Base-by-base conservation (phyloP, 257 asterid species). In the Ophiorrhiza pumila region DNA sequence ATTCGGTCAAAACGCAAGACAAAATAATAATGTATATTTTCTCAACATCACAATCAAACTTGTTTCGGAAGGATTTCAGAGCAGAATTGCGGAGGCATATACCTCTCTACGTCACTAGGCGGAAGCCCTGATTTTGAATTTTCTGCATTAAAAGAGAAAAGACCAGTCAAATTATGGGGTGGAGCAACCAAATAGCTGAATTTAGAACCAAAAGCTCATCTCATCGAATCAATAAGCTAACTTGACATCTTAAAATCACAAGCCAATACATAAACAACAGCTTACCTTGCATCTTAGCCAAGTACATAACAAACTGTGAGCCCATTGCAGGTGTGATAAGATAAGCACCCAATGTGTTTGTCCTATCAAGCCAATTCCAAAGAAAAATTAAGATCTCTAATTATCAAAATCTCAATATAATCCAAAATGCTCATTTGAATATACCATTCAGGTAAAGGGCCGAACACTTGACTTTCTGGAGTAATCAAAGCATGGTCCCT, bases 391-490 rank as follows among this genome's bases (percentile, higher is more conserved):
- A 66, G 35, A 58, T 42, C 56, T 29, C n/a, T 76, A 34, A 65
- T n/a, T 35, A 80, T 59, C 25, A 41, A 65, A 3, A 65, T 78
- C 64, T 20, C 6, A 11, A 23, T 22, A 20, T 2, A 32, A 70
- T 49, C 23, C 29, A 42, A 65, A 73, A 35, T 27, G 64, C 18
- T 9, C 42, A 73, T 69, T 53, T 53, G 42, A 64, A 65, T 50
- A 49, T 84, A 94, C 99, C 99, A 95, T 31, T 86, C 86, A 11
- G 98, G 92, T 77, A 92, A 80, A 78, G 94, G 97, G 83, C 97
- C 76, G 77, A 87, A 95, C 69, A 95, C 99, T 73, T 91, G 99
- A 74, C 99, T 95, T 85, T 95, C 98, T 42, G 97, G 98, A 78
- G 98, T 88, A 73, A 95, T 86, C 76, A 95, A 76, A 83, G 98